These are phyloP conservation scores for Syzygium aromaticum DNA, from an alignment of 345 rosid genomes.

Conservation along the genomic window DNA sequence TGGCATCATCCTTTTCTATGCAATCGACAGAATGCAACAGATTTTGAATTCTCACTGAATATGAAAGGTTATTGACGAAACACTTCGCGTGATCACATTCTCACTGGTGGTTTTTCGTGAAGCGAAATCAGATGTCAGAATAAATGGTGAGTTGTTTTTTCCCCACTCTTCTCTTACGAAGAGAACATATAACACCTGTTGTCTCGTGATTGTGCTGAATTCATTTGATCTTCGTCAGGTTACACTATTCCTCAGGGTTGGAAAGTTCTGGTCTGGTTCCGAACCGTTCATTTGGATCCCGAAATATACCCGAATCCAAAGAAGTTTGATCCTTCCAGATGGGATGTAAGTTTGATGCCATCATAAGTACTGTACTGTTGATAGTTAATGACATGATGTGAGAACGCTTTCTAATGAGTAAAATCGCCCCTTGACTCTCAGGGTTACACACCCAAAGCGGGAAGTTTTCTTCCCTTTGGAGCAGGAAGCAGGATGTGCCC, in stretches of 20 bases:
- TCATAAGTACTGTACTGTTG: not conserved
- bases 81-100: conserved; percentile 66
- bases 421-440: conserved; percentile 3
- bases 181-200: not conserved
- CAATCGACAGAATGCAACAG: not conserved
- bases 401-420: not conserved
- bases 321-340: conserved; percentile 73
- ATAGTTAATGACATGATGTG: not conserved
- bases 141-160: conserved; percentile 35
- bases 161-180: not conserved
- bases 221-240: conserved; percentile 25
- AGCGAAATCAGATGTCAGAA: conserved; percentile 44
- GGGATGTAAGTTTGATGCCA: conserved; percentile 52
- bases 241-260: conserved; percentile 81
- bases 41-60: not conserved
- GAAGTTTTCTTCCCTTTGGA: conserved; percentile 78
- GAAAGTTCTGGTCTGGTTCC: conserved; percentile 79
- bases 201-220: not conserved
- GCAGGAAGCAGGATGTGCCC: conserved; percentile 78
- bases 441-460: conserved; percentile 51
- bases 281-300: conserved; percentile 60
- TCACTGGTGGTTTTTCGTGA: conserved; percentile 73
- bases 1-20: not conserved
- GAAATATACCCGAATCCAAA: conserved; percentile 55
- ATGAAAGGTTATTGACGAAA: conserved; percentile 73